Conservation (phyloP, 2,329 filamentous ascomycete genomes). For the Ophiocordyceps camponoti-rufipedis region DNA sequence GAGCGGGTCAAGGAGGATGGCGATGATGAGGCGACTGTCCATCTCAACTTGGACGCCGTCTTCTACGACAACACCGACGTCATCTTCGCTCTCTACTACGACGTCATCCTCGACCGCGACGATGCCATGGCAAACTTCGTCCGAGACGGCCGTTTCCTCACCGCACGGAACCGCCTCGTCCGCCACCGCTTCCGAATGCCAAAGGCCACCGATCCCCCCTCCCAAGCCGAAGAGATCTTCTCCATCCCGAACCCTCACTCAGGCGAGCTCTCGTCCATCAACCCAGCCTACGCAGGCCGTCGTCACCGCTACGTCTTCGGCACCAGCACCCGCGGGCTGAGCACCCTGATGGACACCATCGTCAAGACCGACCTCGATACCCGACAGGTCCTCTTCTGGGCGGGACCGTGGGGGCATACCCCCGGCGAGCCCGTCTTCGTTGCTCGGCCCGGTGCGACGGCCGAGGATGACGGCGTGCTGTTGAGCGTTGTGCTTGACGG, state of each 20-base stretch:
- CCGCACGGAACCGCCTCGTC: conserved; percentile 18
- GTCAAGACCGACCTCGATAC: conserved; percentile 46
- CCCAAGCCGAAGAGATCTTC: conserved; percentile 16
- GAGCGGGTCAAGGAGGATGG: conserved; percentile 23
- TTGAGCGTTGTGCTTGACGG: conserved; percentile 48
- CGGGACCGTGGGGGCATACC: conserved; percentile 36
- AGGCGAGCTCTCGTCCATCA: conserved; percentile 50
- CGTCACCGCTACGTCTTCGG: conserved; percentile 44
- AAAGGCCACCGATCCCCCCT: conserved; percentile 1
- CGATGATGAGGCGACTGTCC: conserved; percentile 9
- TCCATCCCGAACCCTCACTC: conserved; percentile 32
- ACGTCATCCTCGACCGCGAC: conserved; percentile 39
- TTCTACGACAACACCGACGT: conserved; percentile 47
- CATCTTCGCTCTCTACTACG: conserved; percentile 50
- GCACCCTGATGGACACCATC: conserved; percentile 42
- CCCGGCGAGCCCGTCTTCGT: conserved; percentile 56
- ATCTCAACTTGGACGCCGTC: conserved; percentile 48
- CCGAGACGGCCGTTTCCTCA: conserved; percentile 19
- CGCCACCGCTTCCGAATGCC: conserved; percentile 25
- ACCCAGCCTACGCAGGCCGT: conserved; percentile 32
- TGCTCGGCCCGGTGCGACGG: conserved; percentile 18
- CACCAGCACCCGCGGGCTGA: conserved; percentile 34
- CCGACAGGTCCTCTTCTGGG: conserved; percentile 35
- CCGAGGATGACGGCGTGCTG: conserved; percentile 46
- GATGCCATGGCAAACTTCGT: conserved; percentile 24